Evolutionary conservation across 257 asterid genomes (phyloP).

Genomic region (Gentiana straminea): DNA sequence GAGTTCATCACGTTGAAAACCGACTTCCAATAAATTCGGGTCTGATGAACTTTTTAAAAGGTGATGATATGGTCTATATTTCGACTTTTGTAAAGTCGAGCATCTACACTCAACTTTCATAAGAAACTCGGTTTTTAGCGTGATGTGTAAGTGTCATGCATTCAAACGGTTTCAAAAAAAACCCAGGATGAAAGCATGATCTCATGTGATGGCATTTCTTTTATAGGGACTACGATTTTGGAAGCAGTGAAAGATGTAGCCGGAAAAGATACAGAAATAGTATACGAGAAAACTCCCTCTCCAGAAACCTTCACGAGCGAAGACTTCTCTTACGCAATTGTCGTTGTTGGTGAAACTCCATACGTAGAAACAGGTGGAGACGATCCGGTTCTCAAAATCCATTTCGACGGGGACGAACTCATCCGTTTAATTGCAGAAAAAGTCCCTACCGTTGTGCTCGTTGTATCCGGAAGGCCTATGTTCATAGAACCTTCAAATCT

Average conservation of each 20-base stretch:
- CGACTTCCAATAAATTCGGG: too few species aligned
- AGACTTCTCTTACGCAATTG: constrained; percentile 55
- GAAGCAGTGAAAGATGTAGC: constrained; percentile 55
- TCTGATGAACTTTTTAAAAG: too few species aligned
- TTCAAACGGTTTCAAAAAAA: too few species aligned
- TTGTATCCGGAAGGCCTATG: constrained; percentile 78
- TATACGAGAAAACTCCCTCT: constrained; percentile 53
- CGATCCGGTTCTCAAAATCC: constrained; percentile 47
- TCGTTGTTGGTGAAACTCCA: constrained; percentile 73
- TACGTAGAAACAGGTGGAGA: constrained; percentile 72
- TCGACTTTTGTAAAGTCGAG: too few species aligned
- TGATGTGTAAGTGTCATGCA: too few species aligned
- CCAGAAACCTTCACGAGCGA: constrained; percentile 22
- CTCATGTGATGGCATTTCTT: constrained; percentile 3
- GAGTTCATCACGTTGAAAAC: too few species aligned
- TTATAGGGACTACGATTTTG: constrained; percentile 63
- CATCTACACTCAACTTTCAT: too few species aligned
- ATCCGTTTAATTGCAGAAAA: constrained; percentile 32
- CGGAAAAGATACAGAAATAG: constrained; percentile 44
- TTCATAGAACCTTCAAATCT: constrained; percentile 36
- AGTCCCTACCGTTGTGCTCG: constrained; percentile 49
- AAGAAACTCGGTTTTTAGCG: too few species aligned
- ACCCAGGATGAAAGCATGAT: background rate
- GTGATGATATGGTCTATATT: too few species aligned
- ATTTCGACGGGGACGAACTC: constrained; percentile 44